These are phyloP conservation scores for Luvunga scandens DNA, from an alignment of 345 rosid genomes.

Conservation along the genomic window DNA sequence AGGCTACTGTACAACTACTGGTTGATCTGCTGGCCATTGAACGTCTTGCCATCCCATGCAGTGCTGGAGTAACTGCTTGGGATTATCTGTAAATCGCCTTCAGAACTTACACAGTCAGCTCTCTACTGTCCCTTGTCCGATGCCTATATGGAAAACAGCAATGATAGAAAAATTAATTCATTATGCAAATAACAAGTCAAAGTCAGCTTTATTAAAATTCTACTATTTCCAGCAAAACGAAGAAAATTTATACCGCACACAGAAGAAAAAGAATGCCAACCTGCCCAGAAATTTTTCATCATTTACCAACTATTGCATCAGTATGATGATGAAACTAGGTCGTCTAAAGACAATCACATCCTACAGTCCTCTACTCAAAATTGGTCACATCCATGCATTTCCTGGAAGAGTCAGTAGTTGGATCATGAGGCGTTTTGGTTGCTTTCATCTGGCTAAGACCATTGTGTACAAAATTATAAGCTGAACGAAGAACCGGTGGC, in stretches of 20 bases:
- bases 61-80: constrained; percentile 60
- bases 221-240: background rate
- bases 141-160: constrained; percentile 41
- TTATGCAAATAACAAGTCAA: background rate
- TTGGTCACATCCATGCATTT: background rate
- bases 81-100: constrained; percentile 68
- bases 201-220: background rate
- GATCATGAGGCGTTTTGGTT: background rate
- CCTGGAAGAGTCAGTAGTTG: background rate
- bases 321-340: background rate
- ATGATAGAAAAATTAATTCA: background rate
- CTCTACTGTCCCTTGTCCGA: constrained; percentile 53
- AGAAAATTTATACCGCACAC: background rate
- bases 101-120: constrained; percentile 63
- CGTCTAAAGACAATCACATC: background rate
- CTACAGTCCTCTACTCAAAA: background rate
- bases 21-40: constrained; percentile 51
- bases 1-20: constrained; percentile 12
- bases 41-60: constrained; percentile 69
- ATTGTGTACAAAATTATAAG: background rate
- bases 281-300: background rate
- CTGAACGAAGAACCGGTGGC: background rate
- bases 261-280: background rate
- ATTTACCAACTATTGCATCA: background rate
- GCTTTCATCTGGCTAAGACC: background rate